phyloP scores from a whole-genome alignment of 257 asterid genomes.

The Ehretia macrophylla region DNA sequence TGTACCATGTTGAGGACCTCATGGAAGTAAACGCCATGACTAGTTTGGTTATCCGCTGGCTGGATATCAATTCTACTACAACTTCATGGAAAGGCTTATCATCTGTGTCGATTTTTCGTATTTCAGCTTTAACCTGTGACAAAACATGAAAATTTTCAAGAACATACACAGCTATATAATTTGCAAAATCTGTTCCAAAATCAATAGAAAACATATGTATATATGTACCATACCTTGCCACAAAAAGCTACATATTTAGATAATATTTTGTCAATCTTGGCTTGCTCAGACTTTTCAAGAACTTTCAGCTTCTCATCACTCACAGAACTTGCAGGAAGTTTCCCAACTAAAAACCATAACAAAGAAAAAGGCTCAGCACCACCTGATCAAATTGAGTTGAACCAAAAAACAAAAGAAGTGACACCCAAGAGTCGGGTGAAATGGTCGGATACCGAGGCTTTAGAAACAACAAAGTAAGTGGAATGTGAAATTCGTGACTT shows the following conservation, averaged over 20 bases:
- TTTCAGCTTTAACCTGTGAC: slow-evolving; percentile 48
- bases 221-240: slow-evolving; percentile 24
- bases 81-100: slow-evolving; percentile 44
- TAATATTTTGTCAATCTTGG: slow-evolving; percentile 19
- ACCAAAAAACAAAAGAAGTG: neutral
- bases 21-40: slow-evolving; percentile 54
- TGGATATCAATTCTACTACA: slow-evolving; percentile 40
- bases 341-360: slow-evolving; percentile 39
- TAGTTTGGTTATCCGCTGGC: slow-evolving; percentile 39
- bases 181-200: neutral
- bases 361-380: neutral
- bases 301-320: slow-evolving; percentile 24
- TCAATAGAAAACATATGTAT: neutral
- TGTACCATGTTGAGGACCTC: slow-evolving; percentile 46
- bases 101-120: slow-evolving; percentile 33
- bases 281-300: slow-evolving; percentile 24
- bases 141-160: slow-evolving; percentile 1
- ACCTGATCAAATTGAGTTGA: neutral
- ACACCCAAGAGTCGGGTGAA: neutral
- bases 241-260: slow-evolving; percentile 27
- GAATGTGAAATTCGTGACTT: slow-evolving; percentile 7
- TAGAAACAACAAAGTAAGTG: neutral
- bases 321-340: slow-evolving; percentile 31
- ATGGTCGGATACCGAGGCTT: neutral
- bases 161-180: neutral